Conservation (phyloP, 1,284 basidiomycete genomes). For the Sanguinoderma infundibulare region DNA sequence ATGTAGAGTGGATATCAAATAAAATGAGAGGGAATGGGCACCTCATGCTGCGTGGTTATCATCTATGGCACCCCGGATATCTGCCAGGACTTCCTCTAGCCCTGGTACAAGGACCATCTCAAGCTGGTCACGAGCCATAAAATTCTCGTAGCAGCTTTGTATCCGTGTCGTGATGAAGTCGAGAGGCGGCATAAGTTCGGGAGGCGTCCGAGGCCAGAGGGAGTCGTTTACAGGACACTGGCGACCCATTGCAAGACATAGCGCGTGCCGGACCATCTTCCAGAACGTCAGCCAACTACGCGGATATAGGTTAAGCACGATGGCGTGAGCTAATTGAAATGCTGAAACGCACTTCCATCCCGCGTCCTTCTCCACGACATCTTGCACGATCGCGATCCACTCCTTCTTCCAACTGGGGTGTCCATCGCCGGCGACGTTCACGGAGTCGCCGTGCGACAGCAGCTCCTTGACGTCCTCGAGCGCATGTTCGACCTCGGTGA, state of each 20-base stretch:
- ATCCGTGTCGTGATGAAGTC: slow-evolving; percentile 24
- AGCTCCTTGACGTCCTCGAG: slow-evolving; percentile 37
- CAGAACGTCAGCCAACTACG: slow-evolving; percentile 37
- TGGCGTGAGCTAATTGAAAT: background rate
- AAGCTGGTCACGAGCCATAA: slow-evolving; percentile 22
- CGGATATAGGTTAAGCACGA: background rate
- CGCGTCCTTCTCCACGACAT: slow-evolving; percentile 39
- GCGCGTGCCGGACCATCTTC: slow-evolving; percentile 34
- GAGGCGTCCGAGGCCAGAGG: slow-evolving; percentile 29
- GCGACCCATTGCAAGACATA: slow-evolving; percentile 12
- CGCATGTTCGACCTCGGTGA: slow-evolving; percentile 34
- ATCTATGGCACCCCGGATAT: slow-evolving; percentile 6
- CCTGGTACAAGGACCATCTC: slow-evolving; percentile 22
- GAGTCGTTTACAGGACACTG: background rate
- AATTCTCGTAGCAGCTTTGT: slow-evolving; percentile 28
- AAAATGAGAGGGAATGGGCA: no score
- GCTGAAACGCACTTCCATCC: slow-evolving; percentile 36
- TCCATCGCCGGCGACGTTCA: background rate
- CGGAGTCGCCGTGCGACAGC: slow-evolving; percentile 17
- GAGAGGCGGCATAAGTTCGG: slow-evolving; percentile 25
- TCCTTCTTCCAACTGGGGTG: slow-evolving; percentile 27
- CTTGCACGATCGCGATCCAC: slow-evolving; percentile 36
- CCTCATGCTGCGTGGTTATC: background rate
- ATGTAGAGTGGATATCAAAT: no score
- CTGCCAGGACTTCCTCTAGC: slow-evolving; percentile 13